Percentiles rank a stretch among this genome's conserved stretches.
Evolutionary conservation across 2,329 filamentous ascomycete species (phyloP).

Genomic region (Scedosporium apiospermum): DNA sequence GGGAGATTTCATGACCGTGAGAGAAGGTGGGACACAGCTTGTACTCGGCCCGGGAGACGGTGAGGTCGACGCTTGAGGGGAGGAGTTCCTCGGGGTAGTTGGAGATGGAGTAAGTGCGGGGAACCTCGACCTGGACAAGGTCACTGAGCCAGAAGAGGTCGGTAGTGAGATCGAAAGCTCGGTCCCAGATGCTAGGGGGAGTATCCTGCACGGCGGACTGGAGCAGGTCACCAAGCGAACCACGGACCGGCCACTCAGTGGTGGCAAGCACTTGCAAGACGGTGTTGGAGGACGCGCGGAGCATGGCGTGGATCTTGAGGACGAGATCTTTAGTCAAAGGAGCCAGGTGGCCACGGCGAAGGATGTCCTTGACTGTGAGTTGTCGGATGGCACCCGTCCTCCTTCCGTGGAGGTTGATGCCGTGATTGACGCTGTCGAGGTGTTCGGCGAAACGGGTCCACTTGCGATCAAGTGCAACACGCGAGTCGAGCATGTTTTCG

Average conservation of each 20-base stretch:
- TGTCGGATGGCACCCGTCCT: constrained; percentile 12
- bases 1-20: constrained; percentile 18
- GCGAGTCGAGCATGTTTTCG: constrained; percentile 32
- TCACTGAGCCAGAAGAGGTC: constrained; percentile 36
- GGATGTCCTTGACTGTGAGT: constrained; percentile 37
- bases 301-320: constrained; percentile 35
- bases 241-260: constrained; percentile 41
- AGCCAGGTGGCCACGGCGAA: constrained; percentile 40
- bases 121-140: constrained; percentile 37
- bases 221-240: constrained; percentile 38
- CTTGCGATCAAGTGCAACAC: constrained; percentile 25
- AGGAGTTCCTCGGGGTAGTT: constrained; percentile 39
- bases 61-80: constrained; percentile 40
- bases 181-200: constrained; percentile 37
- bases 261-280: constrained; percentile 39
- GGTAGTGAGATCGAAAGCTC: constrained; percentile 32
- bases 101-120: constrained; percentile 44
- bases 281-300: constrained; percentile 38
- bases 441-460: constrained; percentile 41
- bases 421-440: constrained; percentile 26
- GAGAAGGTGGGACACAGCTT: constrained; percentile 33
- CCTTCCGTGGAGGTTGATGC: constrained; percentile 7
- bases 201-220: constrained; percentile 38
- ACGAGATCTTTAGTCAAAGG: constrained; percentile 42
- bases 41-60: constrained; percentile 41